These are phyloP conservation scores for Phyllosticta paracitricarpa DNA, from an alignment of 2,329 filamentous ascomycete genomes.

Conservation along the genomic window DNA sequence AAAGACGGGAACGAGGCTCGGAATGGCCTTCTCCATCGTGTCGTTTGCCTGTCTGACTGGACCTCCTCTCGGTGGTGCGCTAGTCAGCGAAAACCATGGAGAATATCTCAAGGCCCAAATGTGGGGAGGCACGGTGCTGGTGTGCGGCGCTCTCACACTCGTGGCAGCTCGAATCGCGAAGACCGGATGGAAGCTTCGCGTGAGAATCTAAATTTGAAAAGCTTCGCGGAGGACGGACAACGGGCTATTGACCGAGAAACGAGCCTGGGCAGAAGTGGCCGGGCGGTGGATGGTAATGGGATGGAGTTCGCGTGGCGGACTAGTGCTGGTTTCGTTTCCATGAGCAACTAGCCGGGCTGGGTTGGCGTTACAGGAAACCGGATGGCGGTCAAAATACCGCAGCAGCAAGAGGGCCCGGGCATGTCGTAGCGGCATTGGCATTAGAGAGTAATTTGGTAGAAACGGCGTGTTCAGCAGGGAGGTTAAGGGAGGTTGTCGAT, in stretches of 20 bases:
- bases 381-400: not conserved
- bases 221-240: not conserved
- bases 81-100: slow-evolving; percentile 21
- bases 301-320: not conserved
- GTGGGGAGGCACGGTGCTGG: slow-evolving; percentile 22
- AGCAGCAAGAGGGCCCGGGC: not conserved
- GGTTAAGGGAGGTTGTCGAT: not conserved
- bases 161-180: slow-evolving; percentile 20
- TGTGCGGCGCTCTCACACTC: slow-evolving; percentile 21
- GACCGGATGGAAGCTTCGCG: slow-evolving; percentile 23
- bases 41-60: slow-evolving; percentile 26
- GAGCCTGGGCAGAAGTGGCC: not conserved
- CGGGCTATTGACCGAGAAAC: not conserved
- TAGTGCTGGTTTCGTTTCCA: not conserved
- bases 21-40: slow-evolving; percentile 28
- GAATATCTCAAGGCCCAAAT: slow-evolving; percentile 21
- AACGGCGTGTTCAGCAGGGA: not conserved
- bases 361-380: not conserved
- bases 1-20: slow-evolving; percentile 25
- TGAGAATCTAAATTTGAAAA: slow-evolving; percentile 15
- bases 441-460: not conserved
- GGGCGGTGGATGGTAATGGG: not conserved
- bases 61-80: slow-evolving; percentile 25
- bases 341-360: not conserved
- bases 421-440: not conserved